These are phyloP conservation scores for Fusarium acutatum DNA, from an alignment of 2,329 filamentous ascomycete species.

Conservation along the genomic window DNA sequence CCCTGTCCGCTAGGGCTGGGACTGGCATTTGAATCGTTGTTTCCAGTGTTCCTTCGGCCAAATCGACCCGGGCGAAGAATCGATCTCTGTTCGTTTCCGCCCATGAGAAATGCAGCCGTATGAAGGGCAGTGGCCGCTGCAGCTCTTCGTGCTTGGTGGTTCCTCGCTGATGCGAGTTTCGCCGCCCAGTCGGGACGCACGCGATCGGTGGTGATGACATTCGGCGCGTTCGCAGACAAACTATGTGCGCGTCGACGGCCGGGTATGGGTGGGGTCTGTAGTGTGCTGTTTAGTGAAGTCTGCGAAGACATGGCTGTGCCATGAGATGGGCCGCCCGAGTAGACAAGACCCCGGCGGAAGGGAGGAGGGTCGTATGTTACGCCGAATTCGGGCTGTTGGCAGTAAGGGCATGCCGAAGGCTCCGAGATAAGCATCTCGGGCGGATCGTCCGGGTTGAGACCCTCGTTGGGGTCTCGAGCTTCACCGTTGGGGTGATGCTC, in stretches of 20 bases:
- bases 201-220: conserved; percentile 90
- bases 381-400: conserved; percentile 92
- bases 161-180: conserved; percentile 84
- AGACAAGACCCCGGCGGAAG: conserved; percentile 84
- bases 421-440: conserved; percentile 83
- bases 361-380: conserved; percentile 93
- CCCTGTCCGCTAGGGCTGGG: conserved; percentile 44
- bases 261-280: conserved; percentile 49
- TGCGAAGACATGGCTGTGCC: conserved; percentile 85
- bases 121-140: conserved; percentile 94
- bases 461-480: conserved; percentile 48
- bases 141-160: conserved; percentile 84
- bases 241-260: conserved; percentile 62
- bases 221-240: conserved; percentile 82
- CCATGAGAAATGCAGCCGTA: conserved; percentile 92
- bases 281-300: conserved; percentile 75
- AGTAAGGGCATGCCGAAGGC: conserved; percentile 92
- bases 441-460: conserved; percentile 56
- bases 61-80: conserved; percentile 60
- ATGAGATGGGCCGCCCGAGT: conserved; percentile 56
- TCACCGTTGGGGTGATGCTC: conserved; percentile 72
- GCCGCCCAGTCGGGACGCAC: conserved; percentile 94
- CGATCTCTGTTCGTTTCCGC: conserved; percentile 64
- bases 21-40: conserved; percentile 45
- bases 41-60: conserved; percentile 62